Conservation (phyloP, 257 asterid genomes). For the Nyctanthes arbortristis region DNA sequence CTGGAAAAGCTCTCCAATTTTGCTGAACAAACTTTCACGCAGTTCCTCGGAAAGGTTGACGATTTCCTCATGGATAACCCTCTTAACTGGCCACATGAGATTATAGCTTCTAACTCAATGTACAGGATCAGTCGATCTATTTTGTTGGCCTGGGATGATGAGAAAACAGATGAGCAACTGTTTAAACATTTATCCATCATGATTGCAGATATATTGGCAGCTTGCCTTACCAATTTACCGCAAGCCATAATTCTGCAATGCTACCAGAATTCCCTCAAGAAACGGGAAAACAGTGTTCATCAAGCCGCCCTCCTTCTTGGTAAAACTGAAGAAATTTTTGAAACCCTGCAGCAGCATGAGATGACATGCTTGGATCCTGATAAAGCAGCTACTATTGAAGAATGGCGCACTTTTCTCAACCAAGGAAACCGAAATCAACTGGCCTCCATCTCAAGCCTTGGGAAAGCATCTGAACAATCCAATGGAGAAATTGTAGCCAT, state of each 20-base stretch:
- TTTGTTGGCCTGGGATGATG: constrained; percentile 7
- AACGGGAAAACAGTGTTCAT: constrained; percentile 33
- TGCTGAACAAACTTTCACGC: constrained; percentile 17
- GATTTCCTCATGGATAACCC: constrained; percentile 22
- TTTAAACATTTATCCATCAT: constrained; percentile 28
- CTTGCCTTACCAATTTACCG: constrained; percentile 30
- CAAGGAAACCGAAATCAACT: background rate
- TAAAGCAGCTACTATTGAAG: constrained; percentile 26
- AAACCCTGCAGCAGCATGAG: constrained; percentile 23
- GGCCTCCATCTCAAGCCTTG: background rate
- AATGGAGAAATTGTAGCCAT: background rate
- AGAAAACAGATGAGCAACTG: constrained; percentile 12
- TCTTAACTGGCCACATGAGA: constrained; percentile 19
- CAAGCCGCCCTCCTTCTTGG: constrained; percentile 37
- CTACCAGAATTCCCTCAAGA: constrained; percentile 24
- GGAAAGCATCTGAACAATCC: background rate
- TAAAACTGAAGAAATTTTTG: constrained; percentile 30
- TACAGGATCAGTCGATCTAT: constrained; percentile 30
- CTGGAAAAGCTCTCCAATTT: constrained; percentile 19
- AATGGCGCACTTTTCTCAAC: constrained; percentile 31
- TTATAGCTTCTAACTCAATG: constrained; percentile 40
- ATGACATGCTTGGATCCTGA: constrained; percentile 25
- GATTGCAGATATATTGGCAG: constrained; percentile 31
- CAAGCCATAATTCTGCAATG: constrained; percentile 27
- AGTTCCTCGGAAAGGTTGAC: constrained; percentile 5